Conservation (phyloP, 495 filamentous ascomycete genomes). For the Astrothelium subdiscretum region DNA sequence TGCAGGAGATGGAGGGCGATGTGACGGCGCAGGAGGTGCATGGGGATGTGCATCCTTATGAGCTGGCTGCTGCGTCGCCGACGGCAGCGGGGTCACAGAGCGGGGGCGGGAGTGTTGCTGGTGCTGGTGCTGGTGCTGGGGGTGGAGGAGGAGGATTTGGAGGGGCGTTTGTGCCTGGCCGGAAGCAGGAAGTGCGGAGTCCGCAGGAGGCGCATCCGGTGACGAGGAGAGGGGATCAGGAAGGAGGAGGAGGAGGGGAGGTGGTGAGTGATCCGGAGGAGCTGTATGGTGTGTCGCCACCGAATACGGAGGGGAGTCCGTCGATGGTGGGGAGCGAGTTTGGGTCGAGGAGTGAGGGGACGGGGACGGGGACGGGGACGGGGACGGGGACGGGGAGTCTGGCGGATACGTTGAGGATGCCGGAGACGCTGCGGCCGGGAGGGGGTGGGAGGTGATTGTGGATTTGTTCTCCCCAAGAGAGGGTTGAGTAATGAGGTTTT, state of each 20-base stretch:
- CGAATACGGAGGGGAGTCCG: not conserved
- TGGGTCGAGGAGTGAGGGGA: not conserved
- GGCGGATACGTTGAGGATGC: not conserved
- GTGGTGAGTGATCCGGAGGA: not conserved
- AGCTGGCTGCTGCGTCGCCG: not conserved
- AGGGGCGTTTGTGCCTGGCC: not conserved
- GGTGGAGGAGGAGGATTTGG: not conserved
- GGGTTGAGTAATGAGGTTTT: not conserved
- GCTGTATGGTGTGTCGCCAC: not conserved
- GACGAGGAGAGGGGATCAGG: not conserved
- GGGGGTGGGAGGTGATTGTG: not conserved
- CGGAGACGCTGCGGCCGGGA: not conserved
- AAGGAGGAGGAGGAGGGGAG: not conserved
- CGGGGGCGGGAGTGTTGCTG: too few species aligned
- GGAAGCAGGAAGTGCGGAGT: not conserved
- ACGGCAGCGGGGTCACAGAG: not conserved
- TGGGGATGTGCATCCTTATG: not conserved
- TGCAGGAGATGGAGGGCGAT: not conserved
- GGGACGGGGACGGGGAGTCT: not conserved
- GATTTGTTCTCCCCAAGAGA: not conserved
- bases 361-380: not conserved
- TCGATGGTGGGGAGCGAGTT: not conserved
- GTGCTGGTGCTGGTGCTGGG: too few species aligned
- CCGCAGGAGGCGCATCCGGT: not conserved
- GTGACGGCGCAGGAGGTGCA: not conserved